These are phyloP conservation scores for Beverwykella pulmonaria DNA, from an alignment of 495 filamentous ascomycete species.

Conservation along the genomic window DNA sequence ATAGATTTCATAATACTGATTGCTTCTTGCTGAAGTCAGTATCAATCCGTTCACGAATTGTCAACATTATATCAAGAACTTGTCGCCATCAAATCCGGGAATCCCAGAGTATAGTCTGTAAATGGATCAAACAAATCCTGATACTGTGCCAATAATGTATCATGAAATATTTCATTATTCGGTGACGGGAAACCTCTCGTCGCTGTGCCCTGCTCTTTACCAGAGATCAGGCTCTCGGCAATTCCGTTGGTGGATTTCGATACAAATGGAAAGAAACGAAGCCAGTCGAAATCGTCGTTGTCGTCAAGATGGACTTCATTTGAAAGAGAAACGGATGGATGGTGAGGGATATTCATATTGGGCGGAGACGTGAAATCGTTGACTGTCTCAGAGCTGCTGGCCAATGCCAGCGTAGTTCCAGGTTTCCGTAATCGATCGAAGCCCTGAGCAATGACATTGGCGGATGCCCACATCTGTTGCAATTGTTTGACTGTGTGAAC, in stretches of 20 bases:
- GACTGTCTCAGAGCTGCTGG: background rate
- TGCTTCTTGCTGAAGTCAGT: background rate
- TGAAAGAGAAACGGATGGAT: background rate
- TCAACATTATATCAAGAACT: background rate
- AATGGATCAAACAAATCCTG: conserved; percentile 11
- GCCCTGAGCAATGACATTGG: conserved; percentile 5
- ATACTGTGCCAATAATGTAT: conserved; percentile 3
- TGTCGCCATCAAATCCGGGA: background rate
- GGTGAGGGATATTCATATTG: background rate
- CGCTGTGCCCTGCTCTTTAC: background rate
- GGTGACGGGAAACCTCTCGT: conserved; percentile 2
- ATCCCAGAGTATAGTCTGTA: background rate
- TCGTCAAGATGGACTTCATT: background rate
- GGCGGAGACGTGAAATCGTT: background rate
- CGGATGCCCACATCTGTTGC: conserved; percentile 8
- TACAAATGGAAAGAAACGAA: conserved; percentile 9
- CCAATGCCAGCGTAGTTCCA: background rate
- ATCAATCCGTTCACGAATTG: background rate
- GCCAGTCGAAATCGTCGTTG: conserved; percentile 3
- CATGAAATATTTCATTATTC: conserved; percentile 5
- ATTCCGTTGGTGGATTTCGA: conserved; percentile 10
- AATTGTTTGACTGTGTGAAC: conserved; percentile 1
- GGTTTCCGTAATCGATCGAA: conserved; percentile 2
- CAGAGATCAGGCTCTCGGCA: conserved; percentile 1
- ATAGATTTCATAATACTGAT: background rate